A percentile compares a stretch with the other conserved stretches of the same genome.
phyloP scores from a whole-genome alignment of 176 grass and related monocot species.

The Musa beccarii region DNA sequence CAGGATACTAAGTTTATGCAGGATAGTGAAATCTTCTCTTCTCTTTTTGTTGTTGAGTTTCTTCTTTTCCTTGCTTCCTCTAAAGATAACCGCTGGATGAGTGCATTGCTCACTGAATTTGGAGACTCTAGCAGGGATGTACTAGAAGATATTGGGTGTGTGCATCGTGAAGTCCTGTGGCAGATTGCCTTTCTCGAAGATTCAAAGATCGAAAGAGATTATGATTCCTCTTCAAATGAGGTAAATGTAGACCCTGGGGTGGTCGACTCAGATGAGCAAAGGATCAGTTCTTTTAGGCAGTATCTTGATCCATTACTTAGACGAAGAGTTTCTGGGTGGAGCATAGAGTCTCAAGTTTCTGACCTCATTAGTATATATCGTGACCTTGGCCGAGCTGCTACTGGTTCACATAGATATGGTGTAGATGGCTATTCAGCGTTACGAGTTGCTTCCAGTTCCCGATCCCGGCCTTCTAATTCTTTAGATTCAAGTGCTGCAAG shows the following conservation, averaged over 20 bases:
- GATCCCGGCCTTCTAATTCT: slow-evolving; percentile 47
- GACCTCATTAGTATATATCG: slow-evolving; percentile 90
- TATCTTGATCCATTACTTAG: slow-evolving; percentile 95
- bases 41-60: slow-evolving; percentile 90
- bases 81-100: slow-evolving; percentile 98
- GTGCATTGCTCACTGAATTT: slow-evolving; percentile 80
- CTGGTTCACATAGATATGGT: slow-evolving; percentile 46
- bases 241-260: slow-evolving; percentile 30
- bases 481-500: slow-evolving; percentile 35
- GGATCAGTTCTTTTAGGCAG: slow-evolving; percentile 83
- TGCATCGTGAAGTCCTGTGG: slow-evolving; percentile 77
- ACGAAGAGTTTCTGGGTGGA: slow-evolving; percentile 70
- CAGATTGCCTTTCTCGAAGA: slow-evolving; percentile 68
- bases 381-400: slow-evolving; percentile 71
- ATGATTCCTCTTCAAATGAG: slow-evolving; percentile 34
- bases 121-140: slow-evolving; percentile 79
- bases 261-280: slow-evolving; percentile 51
- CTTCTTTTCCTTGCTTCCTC: slow-evolving; percentile 80
- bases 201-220: slow-evolving; percentile 44
- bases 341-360: slow-evolving; percentile 86
- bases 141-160: slow-evolving; percentile 72
- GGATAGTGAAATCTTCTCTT: slow-evolving; percentile 47
- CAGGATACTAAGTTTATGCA: slow-evolving; percentile 14
- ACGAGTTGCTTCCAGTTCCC: slow-evolving; percentile 46
- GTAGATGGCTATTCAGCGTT: slow-evolving; percentile 46